A percentile compares a stretch with the other conserved stretches of the same genome.
Evolutionary conservation across 352 stramenopile species (phyloP).

Genomic region (Pythium guiyangense): DNA sequence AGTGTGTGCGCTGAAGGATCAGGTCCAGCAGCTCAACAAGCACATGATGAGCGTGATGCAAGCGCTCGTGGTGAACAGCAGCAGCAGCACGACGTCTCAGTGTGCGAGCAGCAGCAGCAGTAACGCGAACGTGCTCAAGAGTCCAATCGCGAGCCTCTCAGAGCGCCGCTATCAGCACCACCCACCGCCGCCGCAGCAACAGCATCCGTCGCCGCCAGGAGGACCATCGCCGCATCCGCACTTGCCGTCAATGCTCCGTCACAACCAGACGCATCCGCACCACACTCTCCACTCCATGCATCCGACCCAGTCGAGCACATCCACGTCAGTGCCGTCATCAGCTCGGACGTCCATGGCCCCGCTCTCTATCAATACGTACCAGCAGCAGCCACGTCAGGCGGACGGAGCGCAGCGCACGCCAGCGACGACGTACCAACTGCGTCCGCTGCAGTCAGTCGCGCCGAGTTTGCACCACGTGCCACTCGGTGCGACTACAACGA

Average conservation of each 20-base stretch:
- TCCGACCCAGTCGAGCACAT: neutral
- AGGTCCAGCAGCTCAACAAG: constrained; percentile 72
- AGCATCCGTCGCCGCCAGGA: constrained; percentile 2
- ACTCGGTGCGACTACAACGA: constrained; percentile 6
- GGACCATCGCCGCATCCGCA: neutral
- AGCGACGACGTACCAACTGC: constrained; percentile 33
- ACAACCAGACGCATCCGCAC: constrained; percentile 6
- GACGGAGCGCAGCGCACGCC: constrained; percentile 14
- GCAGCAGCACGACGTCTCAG: neutral
- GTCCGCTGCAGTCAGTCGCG: constrained; percentile 36
- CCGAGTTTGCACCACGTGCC: constrained; percentile 10
- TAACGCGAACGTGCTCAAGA: neutral
- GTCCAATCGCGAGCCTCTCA: neutral
- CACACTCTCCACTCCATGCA: constrained; percentile 8
- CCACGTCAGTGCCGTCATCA: neutral
- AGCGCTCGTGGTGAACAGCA: constrained; percentile 28
- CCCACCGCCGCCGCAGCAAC: too few relatives aligned
- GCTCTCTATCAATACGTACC: constrained; percentile 1
- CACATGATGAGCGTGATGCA: constrained; percentile 56
- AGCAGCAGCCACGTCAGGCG: neutral
- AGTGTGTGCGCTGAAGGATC: constrained; percentile 46
- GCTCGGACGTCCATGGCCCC: constrained; percentile 1
- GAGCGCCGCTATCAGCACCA: neutral
- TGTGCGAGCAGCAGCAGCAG: neutral
- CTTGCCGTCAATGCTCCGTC: constrained; percentile 11